Conservation (phyloP, 1,284 basidiomycete species). For the Rhodotorula sp. region DNA sequence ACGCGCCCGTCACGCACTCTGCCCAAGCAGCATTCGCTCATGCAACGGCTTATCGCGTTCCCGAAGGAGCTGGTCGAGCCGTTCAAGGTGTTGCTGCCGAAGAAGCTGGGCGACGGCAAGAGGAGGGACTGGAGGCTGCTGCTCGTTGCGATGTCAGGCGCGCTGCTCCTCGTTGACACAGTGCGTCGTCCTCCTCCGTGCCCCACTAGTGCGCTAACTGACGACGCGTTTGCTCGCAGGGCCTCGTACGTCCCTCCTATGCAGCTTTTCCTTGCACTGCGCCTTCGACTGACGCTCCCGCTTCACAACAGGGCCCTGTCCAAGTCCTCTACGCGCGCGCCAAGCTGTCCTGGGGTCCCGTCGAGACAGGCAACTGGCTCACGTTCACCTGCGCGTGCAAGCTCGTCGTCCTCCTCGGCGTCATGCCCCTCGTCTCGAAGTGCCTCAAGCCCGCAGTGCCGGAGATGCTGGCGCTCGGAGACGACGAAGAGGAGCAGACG, state of each 20-base stretch:
- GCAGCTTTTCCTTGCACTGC: too few relatives aligned
- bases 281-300: background rate
- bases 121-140: conserved; percentile 24
- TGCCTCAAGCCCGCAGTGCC: background rate
- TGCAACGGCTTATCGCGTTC: background rate
- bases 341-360: conserved; percentile 29
- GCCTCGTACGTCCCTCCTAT: background rate
- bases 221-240: background rate
- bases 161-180: conserved; percentile 26
- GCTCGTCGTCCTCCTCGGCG: conserved; percentile 32
- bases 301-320: conserved; percentile 10
- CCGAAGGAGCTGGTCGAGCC: conserved; percentile 16
- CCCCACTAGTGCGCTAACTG: background rate
- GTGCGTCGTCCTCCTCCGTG: background rate
- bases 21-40: background rate
- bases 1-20: background rate
- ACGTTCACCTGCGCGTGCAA: conserved; percentile 19
- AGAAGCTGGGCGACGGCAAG: background rate
- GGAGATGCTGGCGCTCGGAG: background rate
- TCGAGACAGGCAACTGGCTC: conserved; percentile 35
- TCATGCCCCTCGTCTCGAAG: conserved; percentile 31
- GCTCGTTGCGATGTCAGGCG: conserved; percentile 25
- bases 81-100: conserved; percentile 24
- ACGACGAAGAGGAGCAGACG: background rate
- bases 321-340: conserved; percentile 31